These are phyloP conservation scores for Filobasidium uniguttulatum DNA, from an alignment of 1,284 basidiomycete species.

Conservation along the genomic window DNA sequence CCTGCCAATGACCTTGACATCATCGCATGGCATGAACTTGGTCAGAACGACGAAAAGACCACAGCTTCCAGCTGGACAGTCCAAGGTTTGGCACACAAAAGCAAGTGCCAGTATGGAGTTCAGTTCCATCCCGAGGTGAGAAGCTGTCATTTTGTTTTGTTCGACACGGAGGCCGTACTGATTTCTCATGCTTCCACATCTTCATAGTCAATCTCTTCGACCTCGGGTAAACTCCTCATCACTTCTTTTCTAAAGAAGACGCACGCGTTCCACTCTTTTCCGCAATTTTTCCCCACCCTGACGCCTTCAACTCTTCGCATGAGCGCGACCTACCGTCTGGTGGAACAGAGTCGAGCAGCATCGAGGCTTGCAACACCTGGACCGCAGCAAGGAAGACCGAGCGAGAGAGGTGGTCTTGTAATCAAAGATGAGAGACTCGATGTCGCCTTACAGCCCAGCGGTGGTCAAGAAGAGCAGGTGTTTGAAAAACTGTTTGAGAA, in stretches of 20 bases:
- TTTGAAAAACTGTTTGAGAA: conserved; percentile 32
- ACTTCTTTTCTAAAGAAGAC: conserved; percentile 32
- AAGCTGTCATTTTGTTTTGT: neutral
- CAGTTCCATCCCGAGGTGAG: conserved; percentile 85
- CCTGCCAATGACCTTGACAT: conserved; percentile 37
- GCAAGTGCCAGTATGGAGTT: conserved; percentile 74
- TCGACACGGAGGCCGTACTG: neutral
- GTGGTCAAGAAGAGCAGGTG: conserved; percentile 22
- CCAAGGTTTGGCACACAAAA: conserved; percentile 43
- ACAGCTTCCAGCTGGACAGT: conserved; percentile 25
- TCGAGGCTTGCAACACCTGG: neutral
- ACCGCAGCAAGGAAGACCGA: neutral
- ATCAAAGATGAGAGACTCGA: conserved; percentile 19
- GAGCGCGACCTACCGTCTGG: neutral
- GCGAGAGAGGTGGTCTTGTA: neutral
- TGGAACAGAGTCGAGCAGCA: neutral
- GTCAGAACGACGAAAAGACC: conserved; percentile 13
- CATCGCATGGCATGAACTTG: conserved; percentile 34
- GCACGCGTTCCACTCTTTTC: conserved; percentile 19
- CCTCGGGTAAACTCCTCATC: conserved; percentile 30
- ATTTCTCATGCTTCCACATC: neutral
- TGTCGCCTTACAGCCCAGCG: conserved; percentile 14
- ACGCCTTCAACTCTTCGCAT: neutral
- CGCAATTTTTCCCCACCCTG: conserved; percentile 24
- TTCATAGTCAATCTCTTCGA: conserved; percentile 38